Base-by-base conservation (phyloP, 176 grass and related monocot species). In the Neostapfia colusana region DNA sequence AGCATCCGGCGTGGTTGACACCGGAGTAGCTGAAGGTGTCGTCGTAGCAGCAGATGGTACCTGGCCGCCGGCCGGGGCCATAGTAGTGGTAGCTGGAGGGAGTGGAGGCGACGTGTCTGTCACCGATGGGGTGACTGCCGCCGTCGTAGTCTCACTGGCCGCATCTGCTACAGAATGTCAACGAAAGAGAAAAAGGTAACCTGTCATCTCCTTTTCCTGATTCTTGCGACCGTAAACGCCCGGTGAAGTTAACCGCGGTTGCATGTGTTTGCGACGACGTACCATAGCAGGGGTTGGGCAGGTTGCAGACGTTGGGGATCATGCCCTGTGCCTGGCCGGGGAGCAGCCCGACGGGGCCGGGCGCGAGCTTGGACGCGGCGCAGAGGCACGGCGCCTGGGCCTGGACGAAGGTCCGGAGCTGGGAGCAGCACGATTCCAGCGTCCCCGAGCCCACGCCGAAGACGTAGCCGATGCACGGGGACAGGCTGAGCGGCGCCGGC, bases 301-400 rank as follows among this genome's bases (percentile, higher is more conserved):
- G 80, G 79, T 93, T 87, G 84, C 94, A 97, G 66, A 88, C 77
- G 84, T 88, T 91, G 28, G 94, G 94, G 57, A 97, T 69, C 37
- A 87, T 11, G 76, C 68, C 63, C 85, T 91, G 94, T n/a, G 84
- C 90, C 72, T 93, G 94, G 71, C 90, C 84, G 56, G 91, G 65
- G 63, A 89, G 13, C 26, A 85, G 34, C 1, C 91, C 91, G 42
- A 97, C 34, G 8, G 84, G 64, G 57, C 58, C 44, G 18, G 71
- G 80, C 26, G 88, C 89, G 68, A 82, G 70, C 79, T 79, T 80
- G 54, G 90, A 67, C 38, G 82, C 54, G 21, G 82, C 66, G 86
- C 94, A 97, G 23, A 93, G 66, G 89, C 94, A 97, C 0, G 87
- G 94, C 1, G 70, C 74, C 81, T 97, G 91, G 2, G 83, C 82